phyloP scores from a whole-genome alignment of 257 asterid species.

The Solanum pimpinellifolium region DNA sequence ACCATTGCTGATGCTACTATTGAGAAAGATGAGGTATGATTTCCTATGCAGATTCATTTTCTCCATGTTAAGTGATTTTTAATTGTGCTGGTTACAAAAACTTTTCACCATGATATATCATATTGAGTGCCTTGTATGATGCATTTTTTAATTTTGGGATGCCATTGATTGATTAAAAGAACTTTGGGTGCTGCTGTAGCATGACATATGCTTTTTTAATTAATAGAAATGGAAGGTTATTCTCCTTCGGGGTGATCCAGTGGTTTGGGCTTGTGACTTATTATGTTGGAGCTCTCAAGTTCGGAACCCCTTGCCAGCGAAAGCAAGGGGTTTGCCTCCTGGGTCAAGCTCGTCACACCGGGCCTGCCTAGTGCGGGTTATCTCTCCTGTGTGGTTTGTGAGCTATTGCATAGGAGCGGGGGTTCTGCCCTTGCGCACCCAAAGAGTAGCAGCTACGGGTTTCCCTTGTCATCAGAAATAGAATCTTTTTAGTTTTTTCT shows the following conservation, averaged over 20 bases:
- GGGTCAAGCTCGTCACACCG: no score
- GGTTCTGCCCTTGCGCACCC: no score
- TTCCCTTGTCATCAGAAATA: not conserved
- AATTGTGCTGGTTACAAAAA: not conserved
- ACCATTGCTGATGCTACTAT: conserved; percentile 91
- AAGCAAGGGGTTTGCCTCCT: no score
- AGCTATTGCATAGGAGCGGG: no score
- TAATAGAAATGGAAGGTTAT: not conserved
- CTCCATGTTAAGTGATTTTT: not conserved
- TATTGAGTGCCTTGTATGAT: not conserved
- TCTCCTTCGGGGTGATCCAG: no score
- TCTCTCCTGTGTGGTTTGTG: no score
- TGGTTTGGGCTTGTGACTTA: no score
- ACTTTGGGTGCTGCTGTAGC: not conserved
- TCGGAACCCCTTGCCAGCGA: no score
- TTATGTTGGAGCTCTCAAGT: no score
- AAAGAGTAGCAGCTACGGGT: no score
- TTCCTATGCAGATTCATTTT: not conserved
- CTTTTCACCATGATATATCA: not conserved
- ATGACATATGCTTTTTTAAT: not conserved
- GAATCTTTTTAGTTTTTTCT: not conserved
- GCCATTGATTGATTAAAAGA: not conserved
- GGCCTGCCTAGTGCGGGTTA: no score
- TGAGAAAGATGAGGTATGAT: conserved; percentile 93
- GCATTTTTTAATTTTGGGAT: not conserved